Conservation (phyloP, 345 rosid genomes). For the Xanthoceras sorbifolium region DNA sequence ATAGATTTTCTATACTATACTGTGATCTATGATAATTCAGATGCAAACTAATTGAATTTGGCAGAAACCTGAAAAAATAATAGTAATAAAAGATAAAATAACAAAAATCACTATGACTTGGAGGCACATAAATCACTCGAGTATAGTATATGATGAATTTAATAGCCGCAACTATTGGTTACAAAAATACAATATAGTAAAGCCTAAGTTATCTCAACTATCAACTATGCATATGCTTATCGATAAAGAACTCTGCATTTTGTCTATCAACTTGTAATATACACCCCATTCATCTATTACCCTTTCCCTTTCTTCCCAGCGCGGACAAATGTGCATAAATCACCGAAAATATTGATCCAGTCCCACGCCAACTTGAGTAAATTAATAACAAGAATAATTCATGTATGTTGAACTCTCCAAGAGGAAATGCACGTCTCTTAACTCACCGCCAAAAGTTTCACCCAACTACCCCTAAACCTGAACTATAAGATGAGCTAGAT, state of each 20-base stretch:
- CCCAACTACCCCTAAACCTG: conserved; percentile 24
- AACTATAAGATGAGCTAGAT: conserved; percentile 25
- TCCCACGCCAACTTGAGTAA: too few relatives aligned
- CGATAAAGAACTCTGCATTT: background rate
- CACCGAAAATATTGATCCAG: conserved; percentile 7
- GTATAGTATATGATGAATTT: background rate
- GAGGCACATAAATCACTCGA: background rate
- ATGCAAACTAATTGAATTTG: background rate
- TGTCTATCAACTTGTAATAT: background rate
- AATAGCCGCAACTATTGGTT: conserved; percentile 8
- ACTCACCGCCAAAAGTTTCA: conserved; percentile 39
- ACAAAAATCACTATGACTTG: background rate
- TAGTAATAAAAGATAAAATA: too few relatives aligned
- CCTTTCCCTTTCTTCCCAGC: background rate
- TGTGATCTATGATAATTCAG: background rate
- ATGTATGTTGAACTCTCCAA: background rate
- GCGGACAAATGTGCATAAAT: too few relatives aligned
- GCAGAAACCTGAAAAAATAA: background rate
- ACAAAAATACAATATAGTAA: background rate
- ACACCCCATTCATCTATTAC: background rate
- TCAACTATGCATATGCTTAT: too few relatives aligned
- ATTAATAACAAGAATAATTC: background rate
- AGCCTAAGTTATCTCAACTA: too few relatives aligned
- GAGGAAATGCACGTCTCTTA: conserved; percentile 1
- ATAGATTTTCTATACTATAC: too few relatives aligned